Evolutionary conservation across 2,329 filamentous ascomycete genomes (phyloP).

Genomic region (Talaromyces rugulosus): DNA sequence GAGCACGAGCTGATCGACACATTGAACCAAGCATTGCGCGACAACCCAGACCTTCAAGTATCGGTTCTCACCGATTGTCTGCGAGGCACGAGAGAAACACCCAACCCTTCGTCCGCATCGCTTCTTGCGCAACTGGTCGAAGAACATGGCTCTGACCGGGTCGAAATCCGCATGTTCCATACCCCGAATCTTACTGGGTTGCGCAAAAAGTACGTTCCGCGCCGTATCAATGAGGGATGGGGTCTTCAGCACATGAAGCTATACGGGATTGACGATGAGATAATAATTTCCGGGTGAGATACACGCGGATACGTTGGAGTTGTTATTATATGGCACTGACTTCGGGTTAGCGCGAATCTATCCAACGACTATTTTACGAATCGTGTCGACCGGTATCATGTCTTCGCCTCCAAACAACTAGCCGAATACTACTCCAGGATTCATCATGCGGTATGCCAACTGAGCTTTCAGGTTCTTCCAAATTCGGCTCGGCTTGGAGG

Average conservation of each 20-base stretch:
- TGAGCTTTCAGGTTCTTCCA: constrained; percentile 77
- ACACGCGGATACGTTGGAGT: background rate
- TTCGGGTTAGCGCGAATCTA: constrained; percentile 69
- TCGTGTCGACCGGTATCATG: constrained; percentile 87
- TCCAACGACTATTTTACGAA: constrained; percentile 95
- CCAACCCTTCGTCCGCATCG: constrained; percentile 80
- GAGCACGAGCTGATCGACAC: constrained; percentile 84
- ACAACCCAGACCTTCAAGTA: constrained; percentile 71
- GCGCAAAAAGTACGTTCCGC: constrained; percentile 77
- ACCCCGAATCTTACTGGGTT: constrained; percentile 90
- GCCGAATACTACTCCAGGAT: constrained; percentile 78
- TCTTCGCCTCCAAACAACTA: constrained; percentile 75
- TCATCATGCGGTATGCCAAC: constrained; percentile 69
- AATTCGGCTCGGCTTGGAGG: constrained; percentile 38
- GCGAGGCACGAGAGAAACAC: constrained; percentile 85
- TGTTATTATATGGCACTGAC: background rate
- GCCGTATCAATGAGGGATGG: constrained; percentile 95
- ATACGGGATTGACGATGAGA: constrained; percentile 91
- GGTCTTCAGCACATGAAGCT: constrained; percentile 98
- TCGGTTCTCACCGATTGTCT: constrained; percentile 90
- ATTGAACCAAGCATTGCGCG: constrained; percentile 67
- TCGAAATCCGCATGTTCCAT: constrained; percentile 96
- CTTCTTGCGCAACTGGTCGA: constrained; percentile 76
- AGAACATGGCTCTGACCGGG: constrained; percentile 77
- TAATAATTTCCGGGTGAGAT: constrained; percentile 80